A percentile compares a stretch with the other conserved stretches of the same genome.
These are phyloP conservation scores for Talaromyces sp. DNA, from an alignment of 2,329 filamentous ascomycete species.

Conservation along the genomic window DNA sequence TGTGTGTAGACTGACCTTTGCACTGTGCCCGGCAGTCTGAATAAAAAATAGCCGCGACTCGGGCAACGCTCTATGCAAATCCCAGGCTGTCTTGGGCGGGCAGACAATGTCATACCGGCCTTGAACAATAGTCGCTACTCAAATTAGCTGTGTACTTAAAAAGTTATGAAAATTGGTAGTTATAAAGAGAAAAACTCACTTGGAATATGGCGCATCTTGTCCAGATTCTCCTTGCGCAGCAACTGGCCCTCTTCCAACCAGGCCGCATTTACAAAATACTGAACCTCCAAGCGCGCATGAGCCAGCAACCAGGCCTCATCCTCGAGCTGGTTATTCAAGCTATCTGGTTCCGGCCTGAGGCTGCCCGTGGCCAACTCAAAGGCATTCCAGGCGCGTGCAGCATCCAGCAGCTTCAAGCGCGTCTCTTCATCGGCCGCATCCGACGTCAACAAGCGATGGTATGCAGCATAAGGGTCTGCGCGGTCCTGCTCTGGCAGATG, in stretches of 20 bases:
- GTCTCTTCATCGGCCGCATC: slow-evolving; percentile 1
- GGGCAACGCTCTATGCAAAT: background rate
- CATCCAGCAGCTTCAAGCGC: slow-evolving; percentile 20
- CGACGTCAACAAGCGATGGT: slow-evolving; percentile 14
- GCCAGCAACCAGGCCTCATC: slow-evolving; percentile 26
- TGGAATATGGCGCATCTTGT: slow-evolving; percentile 32
- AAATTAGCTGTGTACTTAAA: background rate
- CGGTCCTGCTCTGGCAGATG: background rate
- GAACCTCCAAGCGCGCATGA: slow-evolving; percentile 39
- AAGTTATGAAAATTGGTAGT: too few species aligned
- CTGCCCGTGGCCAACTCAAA: slow-evolving; percentile 29
- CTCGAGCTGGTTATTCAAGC: slow-evolving; percentile 19
- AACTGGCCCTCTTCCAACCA: slow-evolving; percentile 41
- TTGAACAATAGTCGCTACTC: background rate
- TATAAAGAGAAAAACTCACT: background rate
- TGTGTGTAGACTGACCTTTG: background rate
- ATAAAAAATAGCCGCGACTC: background rate
- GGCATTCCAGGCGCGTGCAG: slow-evolving; percentile 30
- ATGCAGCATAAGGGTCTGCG: background rate
- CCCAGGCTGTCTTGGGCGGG: background rate
- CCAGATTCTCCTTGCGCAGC: slow-evolving; percentile 25
- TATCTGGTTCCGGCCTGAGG: slow-evolving; percentile 17
- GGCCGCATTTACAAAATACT: slow-evolving; percentile 39
- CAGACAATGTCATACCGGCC: background rate
- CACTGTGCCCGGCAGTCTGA: background rate